phyloP scores from a whole-genome alignment of 257 asterid species.

The Solanum ossicruentum region DNA sequence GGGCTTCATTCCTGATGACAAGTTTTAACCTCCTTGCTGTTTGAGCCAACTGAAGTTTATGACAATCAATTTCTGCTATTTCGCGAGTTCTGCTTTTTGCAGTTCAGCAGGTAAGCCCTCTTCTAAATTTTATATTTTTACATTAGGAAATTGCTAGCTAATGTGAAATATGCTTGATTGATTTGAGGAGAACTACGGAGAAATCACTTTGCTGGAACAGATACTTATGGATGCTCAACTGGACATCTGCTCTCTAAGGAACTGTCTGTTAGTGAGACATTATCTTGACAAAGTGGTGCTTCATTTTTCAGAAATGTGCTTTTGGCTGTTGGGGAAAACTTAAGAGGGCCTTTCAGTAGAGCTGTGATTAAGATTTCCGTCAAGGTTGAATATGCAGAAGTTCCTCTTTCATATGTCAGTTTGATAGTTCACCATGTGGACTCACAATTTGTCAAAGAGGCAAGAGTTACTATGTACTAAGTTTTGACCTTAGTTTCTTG shows the following conservation, averaged over 20 bases:
- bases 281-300: not conserved
- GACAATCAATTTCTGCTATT: not conserved
- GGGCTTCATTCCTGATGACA: slow-evolving; percentile 73
- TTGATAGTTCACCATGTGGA: not conserved
- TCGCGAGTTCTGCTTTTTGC: not conserved
- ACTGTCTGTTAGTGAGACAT: not conserved
- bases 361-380: not conserved
- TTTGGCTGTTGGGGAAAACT: not conserved
- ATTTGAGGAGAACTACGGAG: not conserved
- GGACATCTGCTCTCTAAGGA: not conserved
- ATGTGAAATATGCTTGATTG: not conserved
- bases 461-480: not conserved
- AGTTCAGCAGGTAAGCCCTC: not conserved
- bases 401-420: not conserved
- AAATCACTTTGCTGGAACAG: not conserved
- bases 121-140: not conserved
- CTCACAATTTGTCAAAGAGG: not conserved
- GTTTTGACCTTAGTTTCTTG: not conserved
- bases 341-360: not conserved
- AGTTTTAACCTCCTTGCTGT: slow-evolving; percentile 24
- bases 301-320: not conserved
- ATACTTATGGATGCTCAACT: not conserved
- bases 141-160: not conserved
- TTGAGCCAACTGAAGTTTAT: not conserved
- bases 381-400: not conserved